Base-by-base conservation (phyloP, 352 stramenopile genomes). In the Globisporangium polare region DNA sequence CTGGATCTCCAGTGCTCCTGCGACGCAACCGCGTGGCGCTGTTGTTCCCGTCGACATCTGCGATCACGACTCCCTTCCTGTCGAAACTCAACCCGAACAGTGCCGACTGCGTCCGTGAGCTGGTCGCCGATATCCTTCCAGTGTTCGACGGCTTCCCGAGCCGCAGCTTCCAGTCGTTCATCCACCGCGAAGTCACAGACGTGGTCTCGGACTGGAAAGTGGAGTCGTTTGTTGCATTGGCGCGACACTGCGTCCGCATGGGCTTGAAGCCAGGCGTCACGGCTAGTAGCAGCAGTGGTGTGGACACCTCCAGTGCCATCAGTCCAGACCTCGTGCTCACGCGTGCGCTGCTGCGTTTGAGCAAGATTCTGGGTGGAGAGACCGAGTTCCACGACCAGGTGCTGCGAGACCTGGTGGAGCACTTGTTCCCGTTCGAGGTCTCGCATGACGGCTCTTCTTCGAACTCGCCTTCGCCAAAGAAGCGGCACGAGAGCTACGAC, bases 1-100 rank as follows among this genome's bases (percentile, higher is more conserved):
- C 82, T 10, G 83, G 83, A 2, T 81, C 79, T 0, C 83, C 83
- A 2, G 74, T 92, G 33, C 58, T 92, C 37, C 54, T 92, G 20
- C 80, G 80, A 12, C 83, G 78, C 22, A 92, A 92, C 50, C 75
- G 83, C 5, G 67, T 90, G 10, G 88, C 80, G 31, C 61, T 90
- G 49, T 42, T 89, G 26, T 89, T 89, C 58, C 80, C 80, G 0
- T 83, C 82, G 2, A 68, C 82, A 3, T 49, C 73, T 5, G 76
- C 70, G 0, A 90, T 92, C 22, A 72, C 75, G 9, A 62, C 77
- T 13, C 67, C 70, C 8, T 83, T 90, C 55, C 52, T 80, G 0
- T 62, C 82, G 0, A 78, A 80, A n/a, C 58, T 60, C 15, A 63
- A 56, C 2, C 65, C 67, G 0, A 72, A 53, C 35, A 62, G 65